A percentile compares a stretch with the other conserved stretches of the same genome.
These are phyloP conservation scores for Cinchona pubescens DNA, from an alignment of 257 asterid species.

Conservation along the genomic window DNA sequence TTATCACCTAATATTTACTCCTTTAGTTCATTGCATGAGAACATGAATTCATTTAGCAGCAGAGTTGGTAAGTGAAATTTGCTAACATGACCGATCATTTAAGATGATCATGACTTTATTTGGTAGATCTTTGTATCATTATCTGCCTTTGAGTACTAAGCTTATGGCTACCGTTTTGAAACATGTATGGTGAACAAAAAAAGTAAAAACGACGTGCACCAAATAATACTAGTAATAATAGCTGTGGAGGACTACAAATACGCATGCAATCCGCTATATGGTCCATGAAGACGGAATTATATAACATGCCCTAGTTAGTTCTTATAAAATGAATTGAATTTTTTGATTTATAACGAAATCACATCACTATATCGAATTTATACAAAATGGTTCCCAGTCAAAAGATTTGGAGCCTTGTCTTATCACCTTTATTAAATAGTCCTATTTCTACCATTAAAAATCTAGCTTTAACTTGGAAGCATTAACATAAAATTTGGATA, in stretches of 20 bases:
- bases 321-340: no score
- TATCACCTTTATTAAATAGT: neutral
- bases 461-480: neutral
- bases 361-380: no score
- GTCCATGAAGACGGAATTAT: neutral
- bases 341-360: no score
- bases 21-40: no score
- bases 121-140: neutral
- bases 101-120: slow-evolving; percentile 9
- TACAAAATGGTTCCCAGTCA: no score
- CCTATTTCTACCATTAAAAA: neutral
- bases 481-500: neutral
- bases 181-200: neutral
- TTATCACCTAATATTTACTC: no score
- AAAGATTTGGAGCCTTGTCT: neutral
- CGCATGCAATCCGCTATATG: no score
- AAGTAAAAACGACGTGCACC: neutral
- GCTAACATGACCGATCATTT: no score
- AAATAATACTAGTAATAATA: no score
- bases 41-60: neutral
- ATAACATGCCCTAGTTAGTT: no score
- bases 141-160: neutral
- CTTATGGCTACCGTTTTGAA: neutral
- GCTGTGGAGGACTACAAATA: no score
- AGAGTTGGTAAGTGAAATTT: neutral